Conservation (phyloP, 2,329 filamentous ascomycete species). For the Alternaria hordeiaustralica region DNA sequence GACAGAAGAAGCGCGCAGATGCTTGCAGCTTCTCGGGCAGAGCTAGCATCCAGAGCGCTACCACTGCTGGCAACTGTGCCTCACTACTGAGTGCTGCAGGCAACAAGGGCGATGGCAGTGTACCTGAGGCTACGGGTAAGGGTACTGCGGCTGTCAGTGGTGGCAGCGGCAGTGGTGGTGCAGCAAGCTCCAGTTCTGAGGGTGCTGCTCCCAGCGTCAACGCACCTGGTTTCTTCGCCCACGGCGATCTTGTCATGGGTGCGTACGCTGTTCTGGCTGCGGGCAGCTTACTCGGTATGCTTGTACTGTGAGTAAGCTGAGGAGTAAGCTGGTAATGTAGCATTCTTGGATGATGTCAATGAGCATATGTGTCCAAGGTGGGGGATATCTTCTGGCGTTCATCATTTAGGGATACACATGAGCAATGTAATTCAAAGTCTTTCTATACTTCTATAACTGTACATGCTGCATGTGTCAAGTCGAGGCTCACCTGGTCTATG, state of each 20-base stretch:
- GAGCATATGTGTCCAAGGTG: neutral
- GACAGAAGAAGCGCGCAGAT: constrained; percentile 52
- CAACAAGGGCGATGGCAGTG: constrained; percentile 62
- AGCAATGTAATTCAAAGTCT: neutral
- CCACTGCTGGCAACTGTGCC: constrained; percentile 61
- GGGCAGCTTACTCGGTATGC: constrained; percentile 37
- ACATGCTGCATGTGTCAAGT: neutral
- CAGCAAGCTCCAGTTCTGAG: constrained; percentile 16
- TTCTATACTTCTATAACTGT: neutral
- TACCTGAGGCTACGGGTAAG: constrained; percentile 46
- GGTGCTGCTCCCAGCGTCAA: constrained; percentile 30
- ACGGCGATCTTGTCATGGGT: constrained; percentile 29
- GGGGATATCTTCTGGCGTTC: neutral
- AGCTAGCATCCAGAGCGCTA: constrained; percentile 62
- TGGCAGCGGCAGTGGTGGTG: neutral
- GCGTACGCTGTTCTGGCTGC: constrained; percentile 29
- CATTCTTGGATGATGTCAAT: neutral
- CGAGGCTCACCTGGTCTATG: neutral
- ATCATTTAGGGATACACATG: neutral
- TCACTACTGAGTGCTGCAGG: constrained; percentile 67
- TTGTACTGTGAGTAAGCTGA: constrained; percentile 21
- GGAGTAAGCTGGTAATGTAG: neutral
- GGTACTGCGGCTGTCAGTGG: constrained; percentile 25
- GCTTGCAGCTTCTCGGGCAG: constrained; percentile 76
- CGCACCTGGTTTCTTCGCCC: constrained; percentile 32